phyloP scores from a whole-genome alignment of 192 early-diverging fungal genomes.

The Coemansia sp. region DNA sequence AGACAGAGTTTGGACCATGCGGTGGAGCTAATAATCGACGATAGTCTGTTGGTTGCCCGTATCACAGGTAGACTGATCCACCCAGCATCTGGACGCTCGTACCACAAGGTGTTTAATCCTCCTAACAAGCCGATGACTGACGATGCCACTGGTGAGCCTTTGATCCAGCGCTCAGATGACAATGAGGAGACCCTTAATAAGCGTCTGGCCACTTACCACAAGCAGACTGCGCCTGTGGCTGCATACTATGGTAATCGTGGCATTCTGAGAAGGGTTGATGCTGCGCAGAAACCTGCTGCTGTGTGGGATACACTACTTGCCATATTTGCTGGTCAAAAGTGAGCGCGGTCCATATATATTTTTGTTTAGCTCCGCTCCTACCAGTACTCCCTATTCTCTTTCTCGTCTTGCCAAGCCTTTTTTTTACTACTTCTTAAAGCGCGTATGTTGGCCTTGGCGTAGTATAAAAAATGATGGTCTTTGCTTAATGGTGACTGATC shows the following conservation, averaged over 20 bases:
- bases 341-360: background rate
- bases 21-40: slow-evolving; percentile 93
- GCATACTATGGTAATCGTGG: slow-evolving; percentile 94
- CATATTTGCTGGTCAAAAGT: slow-evolving; percentile 70
- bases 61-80: slow-evolving; percentile 98
- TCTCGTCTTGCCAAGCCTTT: background rate
- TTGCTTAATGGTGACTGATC: too few species aligned
- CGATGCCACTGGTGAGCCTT: slow-evolving; percentile 96
- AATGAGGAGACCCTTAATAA: slow-evolving; percentile 91
- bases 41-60: slow-evolving; percentile 87
- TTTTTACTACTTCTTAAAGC: too few species aligned
- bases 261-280: slow-evolving; percentile 91
- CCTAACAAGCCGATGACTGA: slow-evolving; percentile 89
- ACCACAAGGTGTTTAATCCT: slow-evolving; percentile 95
- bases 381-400: background rate
- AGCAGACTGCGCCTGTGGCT: slow-evolving; percentile 78
- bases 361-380: background rate
- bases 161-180: slow-evolving; percentile 97
- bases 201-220: slow-evolving; percentile 83
- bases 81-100: slow-evolving; percentile 88
- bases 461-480: too few species aligned
- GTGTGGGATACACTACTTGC: slow-evolving; percentile 89
- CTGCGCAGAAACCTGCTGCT: slow-evolving; percentile 78
- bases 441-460: too few species aligned
- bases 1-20: slow-evolving; percentile 81